phyloP scores from a whole-genome alignment of 106 monocot genomes.

The Allium fistulosum region DNA sequence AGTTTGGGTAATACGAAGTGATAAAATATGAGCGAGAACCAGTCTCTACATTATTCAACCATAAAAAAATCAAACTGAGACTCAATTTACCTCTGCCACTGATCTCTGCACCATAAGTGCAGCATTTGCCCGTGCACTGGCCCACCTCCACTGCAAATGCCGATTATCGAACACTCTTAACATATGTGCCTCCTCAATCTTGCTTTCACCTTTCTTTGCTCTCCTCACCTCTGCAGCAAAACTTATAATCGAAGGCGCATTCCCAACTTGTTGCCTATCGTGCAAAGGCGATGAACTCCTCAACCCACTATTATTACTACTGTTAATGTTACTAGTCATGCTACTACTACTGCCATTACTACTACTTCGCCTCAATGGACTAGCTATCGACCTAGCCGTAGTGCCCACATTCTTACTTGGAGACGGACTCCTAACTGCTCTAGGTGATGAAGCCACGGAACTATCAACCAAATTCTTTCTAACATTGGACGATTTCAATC shows the following conservation, averaged over 20 bases:
- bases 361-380: slow-evolving; percentile 25
- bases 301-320: slow-evolving; percentile 17
- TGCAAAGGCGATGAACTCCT: slow-evolving; percentile 1
- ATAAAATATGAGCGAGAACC: too few relatives aligned
- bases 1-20: too few relatives aligned
- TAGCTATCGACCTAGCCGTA: slow-evolving; percentile 40
- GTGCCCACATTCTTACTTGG: slow-evolving; percentile 33
- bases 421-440: slow-evolving; percentile 28
- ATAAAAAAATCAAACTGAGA: neutral
- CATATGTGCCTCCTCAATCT: slow-evolving; percentile 85
- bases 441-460: slow-evolving; percentile 18
- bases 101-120: slow-evolving; percentile 38
- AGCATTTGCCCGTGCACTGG: slow-evolving; percentile 54
- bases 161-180: slow-evolving; percentile 74
- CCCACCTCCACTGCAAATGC: slow-evolving; percentile 76
- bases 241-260: slow-evolving; percentile 87
- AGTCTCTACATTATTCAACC: neutral
- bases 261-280: slow-evolving; percentile 22
- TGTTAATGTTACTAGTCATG: neutral
- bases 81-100: slow-evolving; percentile 50
- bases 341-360: slow-evolving; percentile 21
- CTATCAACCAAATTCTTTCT: slow-evolving; percentile 31
- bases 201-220: slow-evolving; percentile 82
- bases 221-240: slow-evolving; percentile 87
- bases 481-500: slow-evolving; percentile 26